Evolutionary conservation across 192 early-diverging fungal species (phyloP).

Genomic region (Hyaloraphidium curvatum): DNA sequence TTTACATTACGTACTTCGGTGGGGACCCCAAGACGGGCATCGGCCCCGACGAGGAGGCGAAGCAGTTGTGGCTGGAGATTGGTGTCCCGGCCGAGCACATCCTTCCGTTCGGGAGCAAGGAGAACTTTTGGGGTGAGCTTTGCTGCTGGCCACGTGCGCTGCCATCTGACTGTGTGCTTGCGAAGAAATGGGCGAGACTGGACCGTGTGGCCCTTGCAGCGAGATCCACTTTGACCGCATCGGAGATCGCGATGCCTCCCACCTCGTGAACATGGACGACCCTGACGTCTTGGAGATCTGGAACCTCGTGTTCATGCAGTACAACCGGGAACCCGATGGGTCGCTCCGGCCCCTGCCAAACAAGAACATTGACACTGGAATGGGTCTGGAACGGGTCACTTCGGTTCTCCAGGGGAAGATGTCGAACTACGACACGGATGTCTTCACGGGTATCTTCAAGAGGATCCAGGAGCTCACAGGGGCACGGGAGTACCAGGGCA

Average conservation of each 20-base stretch:
- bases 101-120: constrained; percentile 72
- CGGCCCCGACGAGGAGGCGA: constrained; percentile 72
- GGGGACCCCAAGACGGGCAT: constrained; percentile 67
- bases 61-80: constrained; percentile 72
- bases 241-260: constrained; percentile 71
- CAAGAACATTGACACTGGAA: constrained; percentile 96
- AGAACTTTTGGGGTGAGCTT: constrained; percentile 89
- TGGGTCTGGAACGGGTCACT: constrained; percentile 89
- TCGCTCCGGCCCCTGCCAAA: constrained; percentile 71
- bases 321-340: constrained; percentile 86
- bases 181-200: constrained; percentile 87
- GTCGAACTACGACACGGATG: constrained; percentile 97
- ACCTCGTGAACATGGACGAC: constrained; percentile 90
- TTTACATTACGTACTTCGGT: constrained; percentile 94
- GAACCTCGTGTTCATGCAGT: constrained; percentile 99
- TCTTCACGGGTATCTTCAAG: constrained; percentile 62
- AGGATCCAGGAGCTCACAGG: constrained; percentile 74
- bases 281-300: constrained; percentile 96
- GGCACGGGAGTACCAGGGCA: constrained; percentile 63
- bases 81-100: constrained; percentile 68
- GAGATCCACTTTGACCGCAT: constrained; percentile 98
- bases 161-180: constrained; percentile 2
- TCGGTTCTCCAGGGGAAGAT: constrained; percentile 83
- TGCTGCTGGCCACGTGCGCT: not conserved
- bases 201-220: constrained; percentile 93